phyloP scores from a whole-genome alignment of 495 filamentous ascomycete species.

The Margaritispora aquatica region DNA sequence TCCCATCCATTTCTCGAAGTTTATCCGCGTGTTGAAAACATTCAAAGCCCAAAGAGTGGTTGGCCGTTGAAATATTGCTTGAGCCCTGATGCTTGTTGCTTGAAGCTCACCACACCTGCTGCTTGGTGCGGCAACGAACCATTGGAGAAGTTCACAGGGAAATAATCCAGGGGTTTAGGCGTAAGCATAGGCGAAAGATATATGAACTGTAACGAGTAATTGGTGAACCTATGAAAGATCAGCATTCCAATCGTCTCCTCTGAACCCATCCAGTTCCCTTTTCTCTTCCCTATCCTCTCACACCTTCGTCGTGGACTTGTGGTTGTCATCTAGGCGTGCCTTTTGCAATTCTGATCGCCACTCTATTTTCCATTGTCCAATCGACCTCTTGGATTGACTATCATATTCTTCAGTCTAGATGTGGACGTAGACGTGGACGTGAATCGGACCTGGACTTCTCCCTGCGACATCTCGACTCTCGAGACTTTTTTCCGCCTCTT shows the following conservation, averaged over 20 bases:
- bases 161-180: neutral
- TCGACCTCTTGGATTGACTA: neutral
- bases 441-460: too few relatives aligned
- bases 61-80: neutral
- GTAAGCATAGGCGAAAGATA: neutral
- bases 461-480: too few relatives aligned
- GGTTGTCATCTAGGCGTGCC: neutral
- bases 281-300: neutral
- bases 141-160: neutral
- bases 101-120: too few relatives aligned
- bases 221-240: neutral
- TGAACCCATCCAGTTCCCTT: neutral
- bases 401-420: neutral
- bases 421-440: neutral
- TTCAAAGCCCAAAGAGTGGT: neutral
- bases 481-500: neutral
- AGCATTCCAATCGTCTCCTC: neutral
- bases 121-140: neutral
- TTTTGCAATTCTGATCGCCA: neutral
- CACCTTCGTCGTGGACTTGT: neutral
- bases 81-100: too few relatives aligned
- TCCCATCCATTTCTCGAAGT: constrained; percentile 6
- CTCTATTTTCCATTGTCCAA: neutral
- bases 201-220: too few relatives aligned
- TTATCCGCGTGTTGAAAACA: constrained; percentile 5